Evolutionary conservation across 2,329 filamentous ascomycete species (phyloP).

Genomic region (Arthrobotrys entomopaga): DNA sequence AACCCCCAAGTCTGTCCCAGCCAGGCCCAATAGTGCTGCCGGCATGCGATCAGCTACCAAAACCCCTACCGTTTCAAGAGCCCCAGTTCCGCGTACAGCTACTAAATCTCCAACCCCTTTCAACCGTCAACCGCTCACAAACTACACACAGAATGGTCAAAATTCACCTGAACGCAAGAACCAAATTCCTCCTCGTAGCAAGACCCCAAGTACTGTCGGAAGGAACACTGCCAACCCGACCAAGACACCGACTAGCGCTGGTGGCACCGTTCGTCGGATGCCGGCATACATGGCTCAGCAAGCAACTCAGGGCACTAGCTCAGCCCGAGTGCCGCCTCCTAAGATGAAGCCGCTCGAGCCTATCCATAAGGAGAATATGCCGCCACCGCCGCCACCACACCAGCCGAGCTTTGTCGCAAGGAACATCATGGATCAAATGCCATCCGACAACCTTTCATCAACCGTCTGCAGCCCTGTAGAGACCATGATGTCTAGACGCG

Average conservation of each 20-base stretch:
- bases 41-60: conserved; percentile 38
- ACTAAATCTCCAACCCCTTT: conserved; percentile 54
- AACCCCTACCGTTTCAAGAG: conserved; percentile 33
- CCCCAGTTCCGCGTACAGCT: conserved; percentile 24
- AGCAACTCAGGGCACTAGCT: conserved; percentile 26
- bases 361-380: conserved; percentile 36
- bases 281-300: conserved; percentile 55
- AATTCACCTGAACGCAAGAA: conserved; percentile 46
- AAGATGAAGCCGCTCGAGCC: conserved; percentile 48
- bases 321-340: conserved; percentile 33
- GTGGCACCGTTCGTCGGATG: conserved; percentile 45
- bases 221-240: conserved; percentile 39
- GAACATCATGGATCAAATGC: conserved; percentile 48
- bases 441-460: conserved; percentile 29
- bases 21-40: conserved; percentile 44
- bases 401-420: conserved; percentile 31
- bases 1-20: conserved; percentile 38
- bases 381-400: conserved; percentile 19
- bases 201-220: conserved; percentile 42
- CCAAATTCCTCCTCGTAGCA: conserved; percentile 36
- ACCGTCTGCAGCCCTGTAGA: conserved; percentile 41
- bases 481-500: conserved; percentile 34
- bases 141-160: conserved; percentile 40
- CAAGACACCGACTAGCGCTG: conserved; percentile 49
- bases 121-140: conserved; percentile 38